These are phyloP conservation scores for Saitozyma podzolica DNA, from an alignment of 768 basidiomycete species.

Conservation along the genomic window DNA sequence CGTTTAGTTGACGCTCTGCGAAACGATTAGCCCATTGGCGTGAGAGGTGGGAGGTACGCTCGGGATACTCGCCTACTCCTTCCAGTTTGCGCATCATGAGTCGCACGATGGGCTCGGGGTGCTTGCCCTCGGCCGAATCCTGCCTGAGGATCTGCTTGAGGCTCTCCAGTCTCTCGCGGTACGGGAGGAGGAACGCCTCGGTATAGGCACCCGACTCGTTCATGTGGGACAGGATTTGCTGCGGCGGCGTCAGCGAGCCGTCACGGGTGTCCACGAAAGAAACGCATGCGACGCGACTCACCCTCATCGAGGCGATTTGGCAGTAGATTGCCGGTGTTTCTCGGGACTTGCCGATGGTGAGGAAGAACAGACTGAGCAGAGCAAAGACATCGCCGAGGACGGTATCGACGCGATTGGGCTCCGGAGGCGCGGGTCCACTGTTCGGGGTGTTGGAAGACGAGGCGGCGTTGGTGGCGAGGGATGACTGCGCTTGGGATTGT, in stretches of 20 bases:
- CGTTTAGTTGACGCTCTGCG: conserved; percentile 71
- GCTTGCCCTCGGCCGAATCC: conserved; percentile 76
- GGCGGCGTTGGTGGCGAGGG: conserved; percentile 37
- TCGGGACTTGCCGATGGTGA: conserved; percentile 93
- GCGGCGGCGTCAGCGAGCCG: conserved; percentile 19
- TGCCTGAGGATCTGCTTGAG: conserved; percentile 81
- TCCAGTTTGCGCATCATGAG: conserved; percentile 86
- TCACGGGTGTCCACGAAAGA: not conserved
- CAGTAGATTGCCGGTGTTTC: conserved; percentile 94
- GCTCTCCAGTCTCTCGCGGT: conserved; percentile 75
- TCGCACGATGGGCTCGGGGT: conserved; percentile 81
- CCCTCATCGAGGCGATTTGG: conserved; percentile 92
- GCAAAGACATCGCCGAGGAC: conserved; percentile 94
- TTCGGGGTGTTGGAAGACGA: conserved; percentile 22
- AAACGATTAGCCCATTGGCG: not conserved
- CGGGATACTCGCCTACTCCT: conserved; percentile 72
- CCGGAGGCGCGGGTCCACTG: conserved; percentile 28
- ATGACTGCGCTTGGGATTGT: conserved; percentile 55
- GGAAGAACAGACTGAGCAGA: conserved; percentile 92
- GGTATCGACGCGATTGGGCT: conserved; percentile 82
- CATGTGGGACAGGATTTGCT: conserved; percentile 95
- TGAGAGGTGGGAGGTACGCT: not conserved
- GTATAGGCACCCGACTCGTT: conserved; percentile 95
- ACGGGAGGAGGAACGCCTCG: conserved; percentile 83
- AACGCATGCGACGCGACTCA: conserved; percentile 57